phyloP scores from a whole-genome alignment of 2,329 filamentous ascomycete species.

The Phialemoniopsis sp. region DNA sequence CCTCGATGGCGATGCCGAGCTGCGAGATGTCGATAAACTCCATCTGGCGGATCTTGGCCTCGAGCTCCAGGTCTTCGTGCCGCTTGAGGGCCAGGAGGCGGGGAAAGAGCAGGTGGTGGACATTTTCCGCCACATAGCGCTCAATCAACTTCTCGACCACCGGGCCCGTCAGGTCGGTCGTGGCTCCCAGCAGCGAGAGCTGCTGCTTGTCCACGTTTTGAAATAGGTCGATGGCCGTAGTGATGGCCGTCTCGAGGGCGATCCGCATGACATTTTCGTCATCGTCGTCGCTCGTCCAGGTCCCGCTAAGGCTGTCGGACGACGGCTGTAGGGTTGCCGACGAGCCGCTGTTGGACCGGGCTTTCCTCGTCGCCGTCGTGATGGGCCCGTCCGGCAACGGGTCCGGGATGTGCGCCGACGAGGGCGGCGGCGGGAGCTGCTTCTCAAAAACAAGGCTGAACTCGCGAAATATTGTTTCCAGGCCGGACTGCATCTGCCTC shows the following conservation, averaged over 20 bases:
- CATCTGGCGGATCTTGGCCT: constrained; percentile 90
- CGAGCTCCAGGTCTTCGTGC: constrained; percentile 80
- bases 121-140: constrained; percentile 87
- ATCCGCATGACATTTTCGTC: constrained; percentile 89
- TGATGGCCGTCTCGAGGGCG: constrained; percentile 87
- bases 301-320: no score
- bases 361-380: constrained; percentile 48
- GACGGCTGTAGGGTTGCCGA: constrained; percentile 9
- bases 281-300: constrained; percentile 49
- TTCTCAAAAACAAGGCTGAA: constrained; percentile 84
- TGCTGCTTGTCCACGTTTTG: constrained; percentile 95
- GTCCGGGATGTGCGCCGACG: constrained; percentile 55
- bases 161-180: constrained; percentile 88
- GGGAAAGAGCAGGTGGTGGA: constrained; percentile 86
- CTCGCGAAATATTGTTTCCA: constrained; percentile 86
- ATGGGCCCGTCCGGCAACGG: constrained; percentile 54
- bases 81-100: constrained; percentile 73
- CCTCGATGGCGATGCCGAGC: constrained; percentile 82
- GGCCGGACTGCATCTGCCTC: constrained; percentile 87
- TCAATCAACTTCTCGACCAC: constrained; percentile 93
- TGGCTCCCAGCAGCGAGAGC: constrained; percentile 83
- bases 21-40: constrained; percentile 91
- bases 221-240: constrained; percentile 90
- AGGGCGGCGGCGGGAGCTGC: constrained; percentile 72
- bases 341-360: constrained; percentile 44